Evolutionary conservation across 371 early-diverging fungal species (phyloP).

Genomic region (Lichtheimia hyalospora): DNA sequence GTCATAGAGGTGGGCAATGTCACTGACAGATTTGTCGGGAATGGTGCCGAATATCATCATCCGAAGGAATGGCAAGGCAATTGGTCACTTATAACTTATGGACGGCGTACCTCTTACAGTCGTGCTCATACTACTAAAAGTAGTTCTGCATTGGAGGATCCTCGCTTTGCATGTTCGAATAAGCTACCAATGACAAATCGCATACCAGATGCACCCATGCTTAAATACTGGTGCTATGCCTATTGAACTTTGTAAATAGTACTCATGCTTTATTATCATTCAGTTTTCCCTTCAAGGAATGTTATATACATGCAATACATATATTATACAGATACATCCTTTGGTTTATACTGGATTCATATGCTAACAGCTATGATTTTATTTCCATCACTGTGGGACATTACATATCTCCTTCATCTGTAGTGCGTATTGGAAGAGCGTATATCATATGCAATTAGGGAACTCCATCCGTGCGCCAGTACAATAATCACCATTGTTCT

Average conservation of each 20-base stretch:
- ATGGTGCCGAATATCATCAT: too few relatives aligned
- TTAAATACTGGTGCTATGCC: slow-evolving; percentile 31
- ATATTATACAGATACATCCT: too few relatives aligned
- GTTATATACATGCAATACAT: too few relatives aligned
- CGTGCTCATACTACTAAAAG: slow-evolving; percentile 1
- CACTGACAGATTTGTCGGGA: not conserved
- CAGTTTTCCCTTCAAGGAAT: too few relatives aligned
- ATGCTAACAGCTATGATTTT: too few relatives aligned
- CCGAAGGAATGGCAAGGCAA: not conserved
- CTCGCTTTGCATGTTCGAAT: slow-evolving; percentile 27
- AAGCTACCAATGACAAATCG: slow-evolving; percentile 24
- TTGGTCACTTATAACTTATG: slow-evolving; percentile 7
- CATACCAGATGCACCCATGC: slow-evolving; percentile 27
- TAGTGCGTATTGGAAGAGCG: too few relatives aligned
- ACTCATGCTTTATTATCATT: not conserved
- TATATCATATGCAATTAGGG: too few relatives aligned
- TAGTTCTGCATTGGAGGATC: slow-evolving; percentile 1
- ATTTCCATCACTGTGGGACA: too few relatives aligned
- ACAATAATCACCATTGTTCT: too few relatives aligned
- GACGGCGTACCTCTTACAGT: slow-evolving; percentile 21
- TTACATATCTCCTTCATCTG: too few relatives aligned
- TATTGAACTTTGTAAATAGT: slow-evolving; percentile 6
- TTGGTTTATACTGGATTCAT: too few relatives aligned
- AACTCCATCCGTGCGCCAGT: too few relatives aligned
- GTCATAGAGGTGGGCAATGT: slow-evolving; percentile 22